Percentiles rank a stretch among this genome's conserved stretches.
These are phyloP conservation scores for Venturia oleaginea DNA, from an alignment of 2,329 filamentous ascomycete species.

Conservation along the genomic window DNA sequence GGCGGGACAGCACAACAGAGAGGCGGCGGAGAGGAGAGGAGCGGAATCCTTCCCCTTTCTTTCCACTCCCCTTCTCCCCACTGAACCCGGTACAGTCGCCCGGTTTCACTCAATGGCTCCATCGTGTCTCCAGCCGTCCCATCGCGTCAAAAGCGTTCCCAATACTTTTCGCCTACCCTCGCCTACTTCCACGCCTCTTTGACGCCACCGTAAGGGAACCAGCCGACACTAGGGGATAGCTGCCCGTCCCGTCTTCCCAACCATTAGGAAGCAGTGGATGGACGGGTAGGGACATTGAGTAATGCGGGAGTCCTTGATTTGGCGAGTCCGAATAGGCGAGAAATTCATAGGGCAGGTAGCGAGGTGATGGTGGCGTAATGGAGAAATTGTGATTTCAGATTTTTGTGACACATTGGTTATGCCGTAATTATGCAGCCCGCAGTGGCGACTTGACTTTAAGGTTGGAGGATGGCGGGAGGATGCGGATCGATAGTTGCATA, in stretches of 20 bases:
- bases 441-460: background rate
- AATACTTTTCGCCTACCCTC: background rate
- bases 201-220: background rate
- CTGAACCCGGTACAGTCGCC: background rate
- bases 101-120: background rate
- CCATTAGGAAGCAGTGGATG: background rate
- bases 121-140: background rate
- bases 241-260: background rate
- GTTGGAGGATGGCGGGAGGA: background rate
- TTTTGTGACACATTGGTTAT: background rate
- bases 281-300: background rate
- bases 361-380: background rate
- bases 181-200: background rate
- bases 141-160: background rate
- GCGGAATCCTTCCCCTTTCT: background rate
- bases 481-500: background rate
- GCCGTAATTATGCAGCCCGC: background rate
- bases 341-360: background rate
- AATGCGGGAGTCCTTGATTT: background rate
- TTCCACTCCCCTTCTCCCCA: background rate
- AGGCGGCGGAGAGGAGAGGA: background rate
- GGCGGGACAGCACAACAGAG: background rate
- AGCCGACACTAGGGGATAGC: background rate
- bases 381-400: background rate
- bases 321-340: background rate